Percentiles rank a stretch among this genome's conserved stretches.
Conservation (phyloP, 2,329 filamentous ascomycete species). For the Thielaviopsis punctulata region DNA sequence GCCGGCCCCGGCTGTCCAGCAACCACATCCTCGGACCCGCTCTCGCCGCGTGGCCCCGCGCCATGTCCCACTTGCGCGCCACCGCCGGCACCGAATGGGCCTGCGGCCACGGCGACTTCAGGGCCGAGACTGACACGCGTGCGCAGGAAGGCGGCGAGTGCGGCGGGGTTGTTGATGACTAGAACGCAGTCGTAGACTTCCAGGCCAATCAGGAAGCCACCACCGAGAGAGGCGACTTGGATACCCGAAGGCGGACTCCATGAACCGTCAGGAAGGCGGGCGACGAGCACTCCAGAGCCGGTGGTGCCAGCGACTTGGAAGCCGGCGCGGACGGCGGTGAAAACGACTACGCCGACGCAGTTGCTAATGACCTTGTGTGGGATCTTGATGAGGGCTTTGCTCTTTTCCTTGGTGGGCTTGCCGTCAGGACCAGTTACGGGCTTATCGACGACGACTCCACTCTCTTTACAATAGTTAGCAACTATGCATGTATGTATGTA, state of each 20-base stretch:
- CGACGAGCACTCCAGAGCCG: constrained; percentile 47
- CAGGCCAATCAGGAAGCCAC: constrained; percentile 65
- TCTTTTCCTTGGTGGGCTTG: constrained; percentile 24
- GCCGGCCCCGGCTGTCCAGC: constrained; percentile 10
- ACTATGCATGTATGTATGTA: too few species aligned
- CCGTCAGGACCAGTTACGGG: constrained; percentile 18
- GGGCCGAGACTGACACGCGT: constrained; percentile 61
- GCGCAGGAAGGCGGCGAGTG: constrained; percentile 59
- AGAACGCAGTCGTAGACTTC: constrained; percentile 84
- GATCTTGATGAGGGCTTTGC: constrained; percentile 33
- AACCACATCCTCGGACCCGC: constrained; percentile 6
- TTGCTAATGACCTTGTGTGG: constrained; percentile 43
- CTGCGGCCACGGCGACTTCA: constrained; percentile 60
- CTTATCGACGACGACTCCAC: constrained; percentile 31
- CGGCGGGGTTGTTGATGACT: constrained; percentile 64
- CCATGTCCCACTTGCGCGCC: constrained; percentile 41
- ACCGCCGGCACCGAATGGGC: constrained; percentile 52
- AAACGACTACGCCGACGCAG: constrained; percentile 53
- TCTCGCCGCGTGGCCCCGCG: constrained; percentile 1
- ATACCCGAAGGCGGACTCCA: constrained; percentile 78
- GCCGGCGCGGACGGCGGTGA: constrained; percentile 52
- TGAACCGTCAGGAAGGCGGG: constrained; percentile 41
- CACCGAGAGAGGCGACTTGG: constrained; percentile 60
- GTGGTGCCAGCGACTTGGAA: constrained; percentile 49
- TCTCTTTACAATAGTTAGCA: constrained; percentile 20